These are phyloP conservation scores for Pythium guiyangense DNA, from an alignment of 352 stramenopile species.

Conservation along the genomic window DNA sequence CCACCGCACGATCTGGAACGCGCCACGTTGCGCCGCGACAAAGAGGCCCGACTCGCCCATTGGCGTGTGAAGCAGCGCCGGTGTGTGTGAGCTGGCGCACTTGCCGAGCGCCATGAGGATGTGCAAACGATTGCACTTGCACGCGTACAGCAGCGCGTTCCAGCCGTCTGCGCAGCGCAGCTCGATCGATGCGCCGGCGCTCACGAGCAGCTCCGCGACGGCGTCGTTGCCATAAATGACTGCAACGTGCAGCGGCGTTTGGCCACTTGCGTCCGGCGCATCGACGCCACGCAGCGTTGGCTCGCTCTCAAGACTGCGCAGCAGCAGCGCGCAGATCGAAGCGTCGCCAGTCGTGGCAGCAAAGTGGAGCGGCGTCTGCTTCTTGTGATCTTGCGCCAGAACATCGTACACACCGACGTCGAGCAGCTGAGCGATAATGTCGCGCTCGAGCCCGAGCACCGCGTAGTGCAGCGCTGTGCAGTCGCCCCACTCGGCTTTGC, in stretches of 20 bases:
- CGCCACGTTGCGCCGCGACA: constrained; percentile 29
- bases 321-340: constrained; percentile 32
- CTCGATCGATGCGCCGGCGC: constrained; percentile 30
- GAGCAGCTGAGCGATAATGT: constrained; percentile 29
- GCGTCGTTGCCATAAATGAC: constrained; percentile 41
- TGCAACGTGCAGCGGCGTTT: constrained; percentile 45
- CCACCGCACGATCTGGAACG: constrained; percentile 52
- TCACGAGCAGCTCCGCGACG: constrained; percentile 29
- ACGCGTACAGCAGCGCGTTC: constrained; percentile 45
- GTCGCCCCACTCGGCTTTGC: constrained; percentile 34
- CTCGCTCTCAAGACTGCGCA: constrained; percentile 26
- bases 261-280: constrained; percentile 22
- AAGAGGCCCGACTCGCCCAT: constrained; percentile 41
- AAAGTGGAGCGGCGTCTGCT: constrained; percentile 45
- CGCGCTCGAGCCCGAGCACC: constrained; percentile 31
- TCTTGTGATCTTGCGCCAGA: constrained; percentile 33
- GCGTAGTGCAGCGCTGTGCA: constrained; percentile 45
- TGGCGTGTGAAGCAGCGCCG: constrained; percentile 18
- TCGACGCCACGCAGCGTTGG: constrained; percentile 1
- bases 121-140: constrained; percentile 38
- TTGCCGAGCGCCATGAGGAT: constrained; percentile 44
- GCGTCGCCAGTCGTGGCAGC: constrained; percentile 36
- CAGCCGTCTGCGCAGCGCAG: constrained; percentile 28
- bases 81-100: constrained; percentile 11
- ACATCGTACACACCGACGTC: constrained; percentile 37